Evolutionary conservation across 2,329 filamentous ascomycete species (phyloP), one percentile per base, ranked within the genome.

Genomic region (Nemania diffusa): DNA sequence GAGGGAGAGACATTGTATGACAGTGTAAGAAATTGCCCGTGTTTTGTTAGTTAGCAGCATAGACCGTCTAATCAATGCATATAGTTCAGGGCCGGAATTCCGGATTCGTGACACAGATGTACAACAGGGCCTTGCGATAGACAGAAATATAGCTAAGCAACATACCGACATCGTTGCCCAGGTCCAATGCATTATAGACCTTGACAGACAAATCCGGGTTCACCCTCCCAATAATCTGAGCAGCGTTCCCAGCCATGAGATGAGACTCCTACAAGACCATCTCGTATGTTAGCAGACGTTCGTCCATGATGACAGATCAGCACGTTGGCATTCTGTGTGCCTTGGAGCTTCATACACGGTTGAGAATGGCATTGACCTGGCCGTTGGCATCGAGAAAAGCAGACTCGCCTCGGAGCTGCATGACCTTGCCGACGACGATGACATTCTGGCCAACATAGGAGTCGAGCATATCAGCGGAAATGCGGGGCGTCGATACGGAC

Each of bases 371-470:
- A 0, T 90, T 92, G 27, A 97, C 87, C 24, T 89, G 86, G 0
- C 95, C 95, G 27, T 89, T 91, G 5, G 93, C 91, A 64, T 97
- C 93, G 32, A 98, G 87, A 5, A 89, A 88, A 0, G 94, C 95
- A 57, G 88, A 87, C 59, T 96, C 92, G 72, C 94, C 94, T 58
- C 90, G 90, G 26, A 98, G 84, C 75, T 96, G 90, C 3, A 88
- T 87, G 53, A 98, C 94, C 75, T 91, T 94, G 75, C 96, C 96
- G 5, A 97, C 85, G 62, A 98, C 84, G 74, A 94, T 94, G 69
- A 98, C 92, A 69, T 92, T 92, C 71, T 88, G 87, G 72, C 85
- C 84, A 72, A 90, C 85, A 82, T 94, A 97, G 76, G 85, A 85
- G 77, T 93, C 88, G 65, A 98, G 91, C 81, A 95, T 92, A 46